Evolutionary conservation across 2,329 filamentous ascomycete genomes (phyloP).

Genomic region (Fusarium buxicola): DNA sequence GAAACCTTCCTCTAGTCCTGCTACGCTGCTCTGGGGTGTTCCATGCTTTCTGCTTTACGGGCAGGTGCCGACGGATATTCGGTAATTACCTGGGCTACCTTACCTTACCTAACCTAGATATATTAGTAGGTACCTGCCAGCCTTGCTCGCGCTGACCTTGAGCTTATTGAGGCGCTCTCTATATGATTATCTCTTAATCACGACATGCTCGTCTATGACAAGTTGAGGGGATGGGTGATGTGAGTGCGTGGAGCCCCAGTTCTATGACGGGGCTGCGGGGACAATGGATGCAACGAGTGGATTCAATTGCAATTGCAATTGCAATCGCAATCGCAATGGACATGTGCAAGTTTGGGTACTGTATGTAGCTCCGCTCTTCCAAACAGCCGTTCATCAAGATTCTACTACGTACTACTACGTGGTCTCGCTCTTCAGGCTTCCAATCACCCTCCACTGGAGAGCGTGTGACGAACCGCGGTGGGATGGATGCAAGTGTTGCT

Average conservation of each 20-base stretch:
- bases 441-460: not conserved
- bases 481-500: slow-evolving; percentile 10
- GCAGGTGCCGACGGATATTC: not conserved
- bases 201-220: slow-evolving; percentile 12
- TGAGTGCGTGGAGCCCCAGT: slow-evolving; percentile 22
- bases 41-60: slow-evolving; percentile 1
- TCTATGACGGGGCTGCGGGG: slow-evolving; percentile 33
- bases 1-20: slow-evolving; percentile 5
- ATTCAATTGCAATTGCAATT: not conserved
- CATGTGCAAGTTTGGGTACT: not conserved
- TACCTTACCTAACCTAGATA: too few relatives aligned
- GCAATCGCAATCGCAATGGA: not conserved
- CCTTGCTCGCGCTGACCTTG: not conserved
- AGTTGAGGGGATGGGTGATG: slow-evolving; percentile 21
- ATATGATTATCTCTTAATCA: not conserved
- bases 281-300: slow-evolving; percentile 4
- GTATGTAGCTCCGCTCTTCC: slow-evolving; percentile 16
- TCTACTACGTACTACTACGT: too few relatives aligned
- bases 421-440: slow-evolving; percentile 1
- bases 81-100: too few relatives aligned
- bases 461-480: not conserved
- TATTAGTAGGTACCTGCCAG: not conserved
- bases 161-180: too few relatives aligned
- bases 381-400: slow-evolving; percentile 11
- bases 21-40: slow-evolving; percentile 9